A percentile compares a stretch with the other conserved stretches of the same genome.
Conservation (phyloP, 2,329 filamentous ascomycete genomes). For the Trichoderma sp. region DNA sequence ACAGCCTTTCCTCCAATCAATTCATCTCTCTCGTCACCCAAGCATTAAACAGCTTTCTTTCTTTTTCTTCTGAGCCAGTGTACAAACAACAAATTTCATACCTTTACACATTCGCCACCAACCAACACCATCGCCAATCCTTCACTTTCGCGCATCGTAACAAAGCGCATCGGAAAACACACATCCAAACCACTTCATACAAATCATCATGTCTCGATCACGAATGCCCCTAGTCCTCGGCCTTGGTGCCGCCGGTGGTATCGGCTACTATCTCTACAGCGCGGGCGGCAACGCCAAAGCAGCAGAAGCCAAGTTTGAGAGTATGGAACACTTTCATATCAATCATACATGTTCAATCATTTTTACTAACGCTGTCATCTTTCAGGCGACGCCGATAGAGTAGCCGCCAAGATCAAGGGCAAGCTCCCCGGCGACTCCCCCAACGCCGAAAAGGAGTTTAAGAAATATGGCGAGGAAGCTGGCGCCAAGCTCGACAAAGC, state of each 20-base stretch:
- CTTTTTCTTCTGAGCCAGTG: conserved; percentile 1
- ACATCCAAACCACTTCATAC: background rate
- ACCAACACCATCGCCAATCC: background rate
- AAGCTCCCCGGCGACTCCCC: conserved; percentile 61
- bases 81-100: background rate
- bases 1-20: conserved; percentile 8
- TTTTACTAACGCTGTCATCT: conserved; percentile 10
- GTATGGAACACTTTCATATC: conserved; percentile 53
- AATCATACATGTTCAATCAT: no score
- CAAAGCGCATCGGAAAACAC: background rate
- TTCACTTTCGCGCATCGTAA: background rate
- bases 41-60: conserved; percentile 15
- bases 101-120: background rate
- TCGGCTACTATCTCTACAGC: conserved; percentile 89
- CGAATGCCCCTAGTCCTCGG: conserved; percentile 58
- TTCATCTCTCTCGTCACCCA: conserved; percentile 4
- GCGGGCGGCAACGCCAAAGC: conserved; percentile 80
- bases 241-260: conserved; percentile 65
- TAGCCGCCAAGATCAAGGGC: conserved; percentile 67
- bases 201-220: conserved; percentile 50
- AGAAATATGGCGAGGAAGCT: conserved; percentile 50
- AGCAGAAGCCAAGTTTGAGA: conserved; percentile 85
- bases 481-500: conserved; percentile 70
- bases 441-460: conserved; percentile 67
- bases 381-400: conserved; percentile 74